These are phyloP conservation scores for Leccinum subgranulosum DNA, from an alignment of 768 basidiomycete genomes.

Conservation along the genomic window DNA sequence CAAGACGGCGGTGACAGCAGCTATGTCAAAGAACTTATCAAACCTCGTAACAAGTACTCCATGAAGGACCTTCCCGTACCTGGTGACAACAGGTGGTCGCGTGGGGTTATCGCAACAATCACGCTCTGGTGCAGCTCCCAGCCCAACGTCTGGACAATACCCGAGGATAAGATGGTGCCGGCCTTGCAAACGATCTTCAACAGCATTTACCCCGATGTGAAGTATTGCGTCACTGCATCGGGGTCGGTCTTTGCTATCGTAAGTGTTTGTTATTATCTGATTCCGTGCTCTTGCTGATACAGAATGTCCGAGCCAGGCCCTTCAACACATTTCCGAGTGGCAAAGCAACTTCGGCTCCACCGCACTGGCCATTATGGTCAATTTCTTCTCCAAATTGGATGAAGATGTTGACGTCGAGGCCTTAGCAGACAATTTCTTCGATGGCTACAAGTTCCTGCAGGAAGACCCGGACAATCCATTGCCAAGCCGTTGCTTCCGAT, in stretches of 20 bases:
- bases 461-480: not conserved
- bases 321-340: not conserved
- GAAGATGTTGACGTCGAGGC: not conserved
- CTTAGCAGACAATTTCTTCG: not conserved
- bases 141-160: not conserved
- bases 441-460: not conserved
- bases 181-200: not conserved
- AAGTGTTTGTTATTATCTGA: not conserved
- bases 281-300: too few species aligned
- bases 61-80: not conserved
- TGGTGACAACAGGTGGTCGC: not conserved
- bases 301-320: not conserved
- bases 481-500: not conserved
- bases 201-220: not conserved
- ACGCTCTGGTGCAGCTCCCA: not conserved
- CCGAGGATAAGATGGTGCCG: not conserved
- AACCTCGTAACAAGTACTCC: not conserved
- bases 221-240: not conserved
- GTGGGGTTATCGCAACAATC: not conserved
- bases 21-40: not conserved
- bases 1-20: not conserved
- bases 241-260: not conserved
- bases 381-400: not conserved
- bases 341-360: not conserved
- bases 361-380: not conserved